phyloP scores from a whole-genome alignment of 768 basidiomycete species.

The Serendipita sp. region DNA sequence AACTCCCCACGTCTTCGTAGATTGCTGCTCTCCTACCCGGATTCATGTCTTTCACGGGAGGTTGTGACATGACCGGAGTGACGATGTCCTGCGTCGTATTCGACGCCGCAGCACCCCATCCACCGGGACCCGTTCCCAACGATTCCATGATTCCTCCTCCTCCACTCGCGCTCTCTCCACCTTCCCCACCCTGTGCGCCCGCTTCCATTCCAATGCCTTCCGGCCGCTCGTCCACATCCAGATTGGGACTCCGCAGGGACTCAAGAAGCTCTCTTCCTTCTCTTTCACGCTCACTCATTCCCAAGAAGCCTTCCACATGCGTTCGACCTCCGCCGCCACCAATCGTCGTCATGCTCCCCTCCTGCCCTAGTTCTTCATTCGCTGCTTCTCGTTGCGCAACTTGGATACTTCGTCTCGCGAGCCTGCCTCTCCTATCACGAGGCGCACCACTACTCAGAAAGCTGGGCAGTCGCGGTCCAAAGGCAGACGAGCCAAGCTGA shows the following conservation, averaged over 20 bases:
- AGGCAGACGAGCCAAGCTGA: neutral
- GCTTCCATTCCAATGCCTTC: neutral
- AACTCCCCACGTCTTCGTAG: neutral
- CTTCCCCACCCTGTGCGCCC: neutral
- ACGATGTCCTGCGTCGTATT: neutral
- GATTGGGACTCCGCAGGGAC: neutral
- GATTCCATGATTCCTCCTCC: neutral
- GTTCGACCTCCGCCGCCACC: neutral
- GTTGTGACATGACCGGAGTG: neutral
- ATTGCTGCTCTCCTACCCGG: neutral
- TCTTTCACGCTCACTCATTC: neutral
- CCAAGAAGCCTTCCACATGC: neutral
- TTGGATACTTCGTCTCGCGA: neutral
- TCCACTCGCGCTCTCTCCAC: neutral
- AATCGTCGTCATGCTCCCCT: neutral
- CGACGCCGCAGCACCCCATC: neutral
- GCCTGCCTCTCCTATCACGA: slow-evolving; percentile 51
- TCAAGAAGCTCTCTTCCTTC: neutral
- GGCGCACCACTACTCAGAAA: slow-evolving; percentile 62
- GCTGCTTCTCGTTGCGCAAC: neutral
- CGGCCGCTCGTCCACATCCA: neutral
- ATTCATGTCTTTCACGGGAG: neutral
- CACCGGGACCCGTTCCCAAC: slow-evolving; percentile 6
- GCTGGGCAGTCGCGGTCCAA: slow-evolving; percentile 33
- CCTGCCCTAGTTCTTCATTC: neutral